Conservation (phyloP, 202 grass and related monocot species). For the Hordeum pubiflorum region DNA sequence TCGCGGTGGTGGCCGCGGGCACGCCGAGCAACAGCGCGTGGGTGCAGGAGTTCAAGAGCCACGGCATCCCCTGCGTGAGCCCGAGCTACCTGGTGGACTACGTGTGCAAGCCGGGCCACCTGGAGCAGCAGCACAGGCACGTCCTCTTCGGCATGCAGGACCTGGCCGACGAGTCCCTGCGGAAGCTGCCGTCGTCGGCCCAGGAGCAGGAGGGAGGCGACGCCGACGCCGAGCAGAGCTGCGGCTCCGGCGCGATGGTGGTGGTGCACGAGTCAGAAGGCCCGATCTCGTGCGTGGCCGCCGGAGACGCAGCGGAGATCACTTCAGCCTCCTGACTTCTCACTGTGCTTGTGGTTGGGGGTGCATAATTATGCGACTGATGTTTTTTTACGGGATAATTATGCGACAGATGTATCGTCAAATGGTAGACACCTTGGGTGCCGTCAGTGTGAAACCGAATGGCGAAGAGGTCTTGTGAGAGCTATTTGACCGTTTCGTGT, state of each 20-base stretch:
- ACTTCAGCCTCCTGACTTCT: neutral
- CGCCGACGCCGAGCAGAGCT: neutral
- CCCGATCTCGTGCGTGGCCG: neutral
- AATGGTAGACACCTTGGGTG: too few relatives aligned
- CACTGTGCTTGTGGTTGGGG: too few relatives aligned
- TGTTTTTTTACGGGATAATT: too few relatives aligned
- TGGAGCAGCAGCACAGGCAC: conserved; percentile 51
- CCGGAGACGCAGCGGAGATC: neutral
- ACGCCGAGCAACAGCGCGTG: conserved; percentile 44
- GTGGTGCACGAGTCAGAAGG: neutral
- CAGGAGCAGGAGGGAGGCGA: neutral
- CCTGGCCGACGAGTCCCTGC: conserved; percentile 61
- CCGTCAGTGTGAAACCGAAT: too few relatives aligned
- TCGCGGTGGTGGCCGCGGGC: conserved; percentile 49
- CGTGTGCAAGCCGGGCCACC: conserved; percentile 65
- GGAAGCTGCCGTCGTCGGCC: conserved; percentile 29
- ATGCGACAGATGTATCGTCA: too few relatives aligned
- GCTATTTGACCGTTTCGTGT: too few relatives aligned
- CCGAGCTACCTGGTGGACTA: conserved; percentile 87
- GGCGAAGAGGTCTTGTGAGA: too few relatives aligned
- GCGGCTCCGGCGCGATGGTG: neutral
- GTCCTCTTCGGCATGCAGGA: conserved; percentile 64
- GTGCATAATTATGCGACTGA: too few relatives aligned
- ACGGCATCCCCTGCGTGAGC: conserved; percentile 61
- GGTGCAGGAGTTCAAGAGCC: conserved; percentile 63